A percentile compares a stretch with the other conserved stretches of the same genome.
These are phyloP conservation scores for Hypoxylon sp. DNA, from an alignment of 2,329 filamentous ascomycete genomes.

Conservation along the genomic window DNA sequence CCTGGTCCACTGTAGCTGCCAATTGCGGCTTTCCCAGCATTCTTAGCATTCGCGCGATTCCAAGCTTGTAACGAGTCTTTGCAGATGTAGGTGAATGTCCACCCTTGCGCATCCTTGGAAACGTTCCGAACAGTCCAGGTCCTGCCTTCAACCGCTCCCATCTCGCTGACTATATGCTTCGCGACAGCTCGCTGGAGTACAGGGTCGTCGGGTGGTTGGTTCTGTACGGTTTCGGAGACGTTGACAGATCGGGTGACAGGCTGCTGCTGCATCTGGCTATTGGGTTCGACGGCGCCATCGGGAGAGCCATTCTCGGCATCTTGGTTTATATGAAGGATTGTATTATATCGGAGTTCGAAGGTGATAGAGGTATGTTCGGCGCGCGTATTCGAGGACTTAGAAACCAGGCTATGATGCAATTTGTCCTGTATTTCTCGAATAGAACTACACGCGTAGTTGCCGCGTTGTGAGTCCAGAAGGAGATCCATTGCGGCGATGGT, in stretches of 20 bases:
- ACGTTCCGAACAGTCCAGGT: conserved; percentile 62
- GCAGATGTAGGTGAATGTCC: conserved; percentile 67
- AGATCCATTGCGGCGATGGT: conserved; percentile 48
- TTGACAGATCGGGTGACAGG: conserved; percentile 55
- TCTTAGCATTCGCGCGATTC: conserved; percentile 61
- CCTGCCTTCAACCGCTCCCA: conserved; percentile 62
- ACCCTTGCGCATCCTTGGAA: conserved; percentile 61
- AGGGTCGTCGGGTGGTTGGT: conserved; percentile 63
- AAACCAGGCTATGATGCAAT: conserved; percentile 57
- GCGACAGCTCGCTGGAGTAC: conserved; percentile 63
- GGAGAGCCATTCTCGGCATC: conserved; percentile 54
- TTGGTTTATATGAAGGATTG: conserved; percentile 58
- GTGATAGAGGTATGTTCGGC: conserved; percentile 63
- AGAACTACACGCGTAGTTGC: conserved; percentile 53
- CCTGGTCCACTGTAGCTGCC: conserved; percentile 64
- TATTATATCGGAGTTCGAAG: conserved; percentile 61
- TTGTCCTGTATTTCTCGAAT: conserved; percentile 61
- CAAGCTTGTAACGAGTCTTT: conserved; percentile 65
- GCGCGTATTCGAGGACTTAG: conserved; percentile 61
- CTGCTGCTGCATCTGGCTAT: conserved; percentile 46
- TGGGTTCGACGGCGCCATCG: conserved; percentile 45
- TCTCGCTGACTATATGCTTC: conserved; percentile 59
- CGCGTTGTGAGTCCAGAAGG: conserved; percentile 50
- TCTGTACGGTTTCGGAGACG: conserved; percentile 61
- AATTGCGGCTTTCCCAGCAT: conserved; percentile 56